Evolutionary conservation across 352 stramenopile species (phyloP), one percentile per base, ranked within the genome.

Genomic region (Phytophthora ramorum): DNA sequence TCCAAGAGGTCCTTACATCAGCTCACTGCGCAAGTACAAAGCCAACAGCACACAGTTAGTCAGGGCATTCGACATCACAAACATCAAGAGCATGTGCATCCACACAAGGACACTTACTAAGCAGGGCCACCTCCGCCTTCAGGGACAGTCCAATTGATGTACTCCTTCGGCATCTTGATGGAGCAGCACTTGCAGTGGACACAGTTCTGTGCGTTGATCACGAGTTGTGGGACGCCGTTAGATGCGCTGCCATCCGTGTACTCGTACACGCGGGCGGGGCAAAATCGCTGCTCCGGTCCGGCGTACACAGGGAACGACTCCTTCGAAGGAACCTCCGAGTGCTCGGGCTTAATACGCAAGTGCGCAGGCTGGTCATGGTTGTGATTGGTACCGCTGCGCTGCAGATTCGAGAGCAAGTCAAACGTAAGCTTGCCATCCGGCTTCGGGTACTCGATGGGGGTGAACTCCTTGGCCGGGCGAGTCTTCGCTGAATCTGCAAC

Each of bases 101-200:
- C 8, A 63, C 45, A 10, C 22, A 65, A 43, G 48, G 32, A 34
- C 43, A 99, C 81, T 79, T 98, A 97, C 90, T 99, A 99, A 66
- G 97, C 94, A 59, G 98, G 98, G 65, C 98, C 98, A 58, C 98
- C 98, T 57, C 92, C 97, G 44, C 97, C 97, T 86, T 99, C 97
- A 5, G 98, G 98, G 4, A 99, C 98, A 38, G 97, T 99, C 98
- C 98, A 99, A 45, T 99, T 88, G 79, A 99, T 99, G 80, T 99
- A 99, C 80, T 99, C 96, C 60, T 97, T 69, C 2, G 97, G 97
- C 96, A 98, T 99, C 81, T 99, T 99, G 81, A 99, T 99, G 37
- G 94, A 98, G 79, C 98, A 99, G 81, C 95, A 99, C 79, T 99
- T 99, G 87, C 98, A 99, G 84, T 99, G 98, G 43, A 99, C 92